phyloP scores from a whole-genome alignment of 805 yeast genomes.

The Sugiyamaella chiloensis region DNA sequence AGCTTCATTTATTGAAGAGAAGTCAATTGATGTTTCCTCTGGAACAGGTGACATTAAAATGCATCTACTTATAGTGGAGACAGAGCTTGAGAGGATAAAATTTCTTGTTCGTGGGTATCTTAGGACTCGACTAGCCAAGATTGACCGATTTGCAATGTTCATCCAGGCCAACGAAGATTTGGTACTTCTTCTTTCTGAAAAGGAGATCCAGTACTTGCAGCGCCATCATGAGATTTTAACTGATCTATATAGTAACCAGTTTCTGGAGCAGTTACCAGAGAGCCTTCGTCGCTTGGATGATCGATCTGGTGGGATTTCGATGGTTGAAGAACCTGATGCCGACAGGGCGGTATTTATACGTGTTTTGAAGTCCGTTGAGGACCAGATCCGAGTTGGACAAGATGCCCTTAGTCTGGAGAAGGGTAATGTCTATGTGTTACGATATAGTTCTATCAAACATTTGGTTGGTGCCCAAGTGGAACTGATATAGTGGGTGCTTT shows the following conservation, averaged over 20 bases:
- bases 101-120: slow-evolving; percentile 78
- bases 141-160: slow-evolving; percentile 65
- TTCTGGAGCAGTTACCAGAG: slow-evolving; percentile 64
- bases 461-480: slow-evolving; percentile 42
- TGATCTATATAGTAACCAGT: slow-evolving; percentile 63
- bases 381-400: slow-evolving; percentile 42
- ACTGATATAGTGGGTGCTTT: slow-evolving; percentile 32
- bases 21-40: slow-evolving; percentile 72
- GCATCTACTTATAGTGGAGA: slow-evolving; percentile 79
- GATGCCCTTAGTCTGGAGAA: slow-evolving; percentile 52
- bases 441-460: slow-evolving; percentile 54
- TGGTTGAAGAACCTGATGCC: slow-evolving; percentile 79
- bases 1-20: slow-evolving; percentile 52
- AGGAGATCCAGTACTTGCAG: slow-evolving; percentile 66
- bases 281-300: slow-evolving; percentile 74
- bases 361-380: slow-evolving; percentile 41
- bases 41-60: slow-evolving; percentile 56
- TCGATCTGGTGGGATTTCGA: slow-evolving; percentile 49
- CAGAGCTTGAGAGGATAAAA: slow-evolving; percentile 84
- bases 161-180: slow-evolving; percentile 47
- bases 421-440: slow-evolving; percentile 72
- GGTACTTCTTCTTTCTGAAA: slow-evolving; percentile 46
- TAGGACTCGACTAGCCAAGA: slow-evolving; percentile 66
- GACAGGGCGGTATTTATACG: slow-evolving; percentile 74
- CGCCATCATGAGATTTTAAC: slow-evolving; percentile 62